Evolutionary conservation across 164 flowering plant genomes (phyloP).

Genomic region (Kalanchoe fedtschenkoi): DNA sequence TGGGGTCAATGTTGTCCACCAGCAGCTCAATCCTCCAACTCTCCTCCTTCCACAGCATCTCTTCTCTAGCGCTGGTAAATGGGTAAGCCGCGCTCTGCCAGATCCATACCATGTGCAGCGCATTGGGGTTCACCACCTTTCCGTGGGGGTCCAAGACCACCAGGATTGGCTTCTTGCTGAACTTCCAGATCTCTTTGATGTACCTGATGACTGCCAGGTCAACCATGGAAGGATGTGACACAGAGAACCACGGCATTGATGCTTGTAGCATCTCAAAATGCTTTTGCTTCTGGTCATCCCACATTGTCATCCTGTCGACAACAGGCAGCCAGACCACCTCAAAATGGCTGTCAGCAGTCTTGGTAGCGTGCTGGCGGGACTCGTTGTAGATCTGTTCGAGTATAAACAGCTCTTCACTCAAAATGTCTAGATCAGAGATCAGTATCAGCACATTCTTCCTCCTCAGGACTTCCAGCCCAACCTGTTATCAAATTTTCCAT

Average conservation of each 20-base stretch:
- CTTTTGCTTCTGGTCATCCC: slow-evolving; percentile 28
- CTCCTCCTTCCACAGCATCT: slow-evolving; percentile 40
- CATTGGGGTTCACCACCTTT: slow-evolving; percentile 28
- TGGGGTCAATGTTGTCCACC: slow-evolving; percentile 27
- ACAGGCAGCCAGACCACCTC: slow-evolving; percentile 89
- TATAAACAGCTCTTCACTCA: slow-evolving; percentile 43
- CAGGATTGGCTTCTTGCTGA: slow-evolving; percentile 34
- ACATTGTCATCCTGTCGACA: slow-evolving; percentile 28
- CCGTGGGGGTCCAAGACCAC: slow-evolving; percentile 44
- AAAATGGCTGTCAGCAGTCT: slow-evolving; percentile 40
- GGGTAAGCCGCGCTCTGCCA: slow-evolving; percentile 50
- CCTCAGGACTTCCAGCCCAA: slow-evolving; percentile 42
- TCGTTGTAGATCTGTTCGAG: slow-evolving; percentile 53
- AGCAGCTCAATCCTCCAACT: slow-evolving; percentile 37
- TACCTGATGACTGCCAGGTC: slow-evolving; percentile 35
- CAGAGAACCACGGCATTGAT: slow-evolving; percentile 60
- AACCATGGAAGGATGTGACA: slow-evolving; percentile 36
- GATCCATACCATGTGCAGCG: slow-evolving; percentile 56
- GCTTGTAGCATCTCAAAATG: slow-evolving; percentile 20
- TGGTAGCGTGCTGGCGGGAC: slow-evolving; percentile 21
- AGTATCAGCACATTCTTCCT: slow-evolving; percentile 62
- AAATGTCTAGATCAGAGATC: slow-evolving; percentile 59
- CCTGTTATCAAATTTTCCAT: slow-evolving; percentile 32
- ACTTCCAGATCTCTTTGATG: slow-evolving; percentile 40
- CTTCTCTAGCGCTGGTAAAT: slow-evolving; percentile 36